These are phyloP conservation scores for Crepidotus variabilis DNA, from an alignment of 768 basidiomycete genomes.

Conservation along the genomic window DNA sequence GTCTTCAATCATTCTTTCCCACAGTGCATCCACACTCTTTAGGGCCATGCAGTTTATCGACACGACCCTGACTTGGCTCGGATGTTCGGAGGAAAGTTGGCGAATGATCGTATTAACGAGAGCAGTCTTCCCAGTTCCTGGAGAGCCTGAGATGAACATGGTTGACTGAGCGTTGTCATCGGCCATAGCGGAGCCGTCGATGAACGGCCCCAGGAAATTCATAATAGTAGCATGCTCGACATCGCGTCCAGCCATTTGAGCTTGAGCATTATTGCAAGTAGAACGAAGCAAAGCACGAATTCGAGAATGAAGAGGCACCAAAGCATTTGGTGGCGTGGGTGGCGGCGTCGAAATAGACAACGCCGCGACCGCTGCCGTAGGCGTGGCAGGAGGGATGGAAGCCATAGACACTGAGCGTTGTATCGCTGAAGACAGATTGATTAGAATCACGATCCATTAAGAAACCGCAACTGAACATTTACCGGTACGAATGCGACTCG, in stretches of 20 bases:
- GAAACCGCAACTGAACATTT: slow-evolving; percentile 17
- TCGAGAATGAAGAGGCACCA: slow-evolving; percentile 51
- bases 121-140: slow-evolving; percentile 91
- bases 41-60: slow-evolving; percentile 82
- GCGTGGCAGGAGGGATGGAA: slow-evolving; percentile 39
- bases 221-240: slow-evolving; percentile 55
- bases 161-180: slow-evolving; percentile 33
- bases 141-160: slow-evolving; percentile 89
- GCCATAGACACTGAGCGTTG: slow-evolving; percentile 49
- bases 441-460: slow-evolving; percentile 7
- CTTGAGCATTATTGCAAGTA: slow-evolving; percentile 52
- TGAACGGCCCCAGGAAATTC: slow-evolving; percentile 56
- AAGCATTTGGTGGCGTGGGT: slow-evolving; percentile 49
- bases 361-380: slow-evolving; percentile 36
- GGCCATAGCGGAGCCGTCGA: slow-evolving; percentile 25
- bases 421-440: slow-evolving; percentile 27
- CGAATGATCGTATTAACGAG: slow-evolving; percentile 66
- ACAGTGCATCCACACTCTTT: slow-evolving; percentile 61
- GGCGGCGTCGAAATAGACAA: slow-evolving; percentile 57
- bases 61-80: slow-evolving; percentile 41
- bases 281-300: slow-evolving; percentile 69
- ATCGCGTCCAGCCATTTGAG: slow-evolving; percentile 65
- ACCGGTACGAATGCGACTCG: slow-evolving; percentile 45
- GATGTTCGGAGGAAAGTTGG: slow-evolving; percentile 30
- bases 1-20: slow-evolving; percentile 64